Conservation (phyloP, 495 filamentous ascomycete species). For the Peziza echinospora region DNA sequence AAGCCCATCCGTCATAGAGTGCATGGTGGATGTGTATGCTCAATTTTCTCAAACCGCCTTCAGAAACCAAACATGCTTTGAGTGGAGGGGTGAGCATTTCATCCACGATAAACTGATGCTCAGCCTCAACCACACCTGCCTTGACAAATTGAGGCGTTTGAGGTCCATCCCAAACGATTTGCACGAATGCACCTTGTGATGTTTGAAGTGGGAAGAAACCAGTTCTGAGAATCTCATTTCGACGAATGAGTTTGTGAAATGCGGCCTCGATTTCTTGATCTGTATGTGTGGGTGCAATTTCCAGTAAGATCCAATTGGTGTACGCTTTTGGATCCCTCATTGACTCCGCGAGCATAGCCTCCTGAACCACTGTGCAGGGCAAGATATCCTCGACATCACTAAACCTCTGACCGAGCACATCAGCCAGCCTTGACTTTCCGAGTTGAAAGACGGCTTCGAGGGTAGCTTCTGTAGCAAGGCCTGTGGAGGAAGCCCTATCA, state of each 20-base stretch:
- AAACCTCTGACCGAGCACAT: not conserved
- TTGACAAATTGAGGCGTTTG: constrained; percentile 24
- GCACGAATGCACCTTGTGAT: constrained; percentile 30
- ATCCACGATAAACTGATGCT: constrained; percentile 7
- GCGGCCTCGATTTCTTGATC: constrained; percentile 22
- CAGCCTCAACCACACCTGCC: constrained; percentile 15
- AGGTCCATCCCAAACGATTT: constrained; percentile 37
- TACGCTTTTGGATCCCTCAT: constrained; percentile 33
- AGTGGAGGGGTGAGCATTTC: constrained; percentile 33
- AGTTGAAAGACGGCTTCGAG: constrained; percentile 7
- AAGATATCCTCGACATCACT: constrained; percentile 31
- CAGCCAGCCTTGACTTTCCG: not conserved
- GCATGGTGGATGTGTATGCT: constrained; percentile 48
- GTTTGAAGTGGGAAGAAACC: constrained; percentile 32
- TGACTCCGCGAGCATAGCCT: constrained; percentile 58
- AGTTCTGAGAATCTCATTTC: constrained; percentile 45
- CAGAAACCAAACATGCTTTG: constrained; percentile 27
- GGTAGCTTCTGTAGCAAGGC: not conserved
- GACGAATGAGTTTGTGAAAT: constrained; percentile 27
- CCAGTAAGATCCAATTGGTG: constrained; percentile 51
- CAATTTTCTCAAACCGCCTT: constrained; percentile 7
- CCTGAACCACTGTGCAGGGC: constrained; percentile 46
- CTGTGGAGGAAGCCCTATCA: not conserved
- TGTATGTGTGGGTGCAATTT: constrained; percentile 21
- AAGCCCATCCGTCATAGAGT: constrained; percentile 68